These are phyloP conservation scores for Trichoderma koningiopsis DNA, from an alignment of 2,329 filamentous ascomycete species.

Conservation along the genomic window DNA sequence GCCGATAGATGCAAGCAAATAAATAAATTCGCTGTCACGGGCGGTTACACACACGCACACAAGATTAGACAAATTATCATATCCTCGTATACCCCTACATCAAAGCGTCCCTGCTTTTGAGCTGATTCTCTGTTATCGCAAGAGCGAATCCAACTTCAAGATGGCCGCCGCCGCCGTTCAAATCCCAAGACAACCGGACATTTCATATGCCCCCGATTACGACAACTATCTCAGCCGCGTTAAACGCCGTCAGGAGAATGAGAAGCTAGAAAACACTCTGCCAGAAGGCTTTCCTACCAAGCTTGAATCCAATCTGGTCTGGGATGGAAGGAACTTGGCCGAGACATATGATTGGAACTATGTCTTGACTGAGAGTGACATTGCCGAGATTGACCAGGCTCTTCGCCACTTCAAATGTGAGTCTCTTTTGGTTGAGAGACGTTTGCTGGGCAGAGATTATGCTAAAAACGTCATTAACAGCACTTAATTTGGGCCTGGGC, in stretches of 20 bases:
- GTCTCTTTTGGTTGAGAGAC: neutral
- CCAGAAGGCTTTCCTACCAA: slow-evolving; percentile 54
- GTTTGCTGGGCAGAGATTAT: neutral
- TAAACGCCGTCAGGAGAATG: slow-evolving; percentile 47
- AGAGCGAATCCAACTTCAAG: slow-evolving; percentile 48
- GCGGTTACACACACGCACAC: neutral
- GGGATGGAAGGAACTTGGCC: slow-evolving; percentile 55
- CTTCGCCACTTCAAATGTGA: slow-evolving; percentile 47
- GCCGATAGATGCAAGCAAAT: neutral
- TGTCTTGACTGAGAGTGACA: slow-evolving; percentile 47
- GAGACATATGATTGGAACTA: slow-evolving; percentile 57
- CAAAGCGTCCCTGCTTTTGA: neutral
- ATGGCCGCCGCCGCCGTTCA: slow-evolving; percentile 47
- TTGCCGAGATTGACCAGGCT: slow-evolving; percentile 52
- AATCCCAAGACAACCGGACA: slow-evolving; percentile 55
- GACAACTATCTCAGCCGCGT: slow-evolving; percentile 56
- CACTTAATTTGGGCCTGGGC: slow-evolving; percentile 40
- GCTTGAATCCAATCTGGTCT: slow-evolving; percentile 55
- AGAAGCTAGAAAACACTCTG: slow-evolving; percentile 43
- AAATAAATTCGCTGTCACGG: slow-evolving; percentile 6
- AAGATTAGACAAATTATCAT: neutral
- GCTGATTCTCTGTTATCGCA: neutral
- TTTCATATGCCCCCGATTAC: slow-evolving; percentile 57
- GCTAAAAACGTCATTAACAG: slow-evolving; percentile 32
- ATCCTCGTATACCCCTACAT: neutral